Base-by-base conservation (phyloP, 148 eudicot species). In the Limonium bicolor region DNA sequence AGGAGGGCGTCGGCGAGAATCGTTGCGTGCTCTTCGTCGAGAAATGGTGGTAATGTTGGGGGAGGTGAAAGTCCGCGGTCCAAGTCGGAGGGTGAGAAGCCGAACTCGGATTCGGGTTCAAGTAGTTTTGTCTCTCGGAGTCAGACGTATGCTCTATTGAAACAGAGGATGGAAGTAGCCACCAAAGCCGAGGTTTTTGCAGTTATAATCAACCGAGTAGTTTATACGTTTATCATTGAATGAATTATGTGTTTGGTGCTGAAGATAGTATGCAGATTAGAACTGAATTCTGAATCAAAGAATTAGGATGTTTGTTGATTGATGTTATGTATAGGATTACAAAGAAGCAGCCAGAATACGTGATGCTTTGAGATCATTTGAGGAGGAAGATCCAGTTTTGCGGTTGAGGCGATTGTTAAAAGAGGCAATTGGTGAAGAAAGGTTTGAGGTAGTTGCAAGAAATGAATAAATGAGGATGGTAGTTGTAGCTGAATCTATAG, bases 271-370 rank as follows among this genome's bases (percentile, higher is more conserved):
- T 10, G 27, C 13, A 21, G 46, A 4, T 41, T 5, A 6, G 15
- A n/a, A 4, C 17, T 22, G 27, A 11, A 22, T 20, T 41, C 24
- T 25, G 38, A 35, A 35, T n/a, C 16, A n/a, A n/a, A 7, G 43
- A 41, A 21, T 41, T 19, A 22, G 27, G 8, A 23, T 22, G 27
- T n/a, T 41, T 12, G 46, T 22, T 41, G 27, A 18, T 5, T 22
- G 46, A 41, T 41, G 27, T 1, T 12, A 18, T 56, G 25, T 61
- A 48, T 48, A 87, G 96, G 85, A 87, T 62, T 87, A 76, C 44
- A 63, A 82, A 56, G 94, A 90, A 61, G 97, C 97, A 11, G 97
- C 97, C 6, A 72, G 97, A 58, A 52, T 90, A 59, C 95, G 97
- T 16, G 97, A 90, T 71, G 80, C 97, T 1, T 59, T 90, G 67